Conservation (phyloP, 2,329 filamentous ascomycete species). For the Eutypa lata region DNA sequence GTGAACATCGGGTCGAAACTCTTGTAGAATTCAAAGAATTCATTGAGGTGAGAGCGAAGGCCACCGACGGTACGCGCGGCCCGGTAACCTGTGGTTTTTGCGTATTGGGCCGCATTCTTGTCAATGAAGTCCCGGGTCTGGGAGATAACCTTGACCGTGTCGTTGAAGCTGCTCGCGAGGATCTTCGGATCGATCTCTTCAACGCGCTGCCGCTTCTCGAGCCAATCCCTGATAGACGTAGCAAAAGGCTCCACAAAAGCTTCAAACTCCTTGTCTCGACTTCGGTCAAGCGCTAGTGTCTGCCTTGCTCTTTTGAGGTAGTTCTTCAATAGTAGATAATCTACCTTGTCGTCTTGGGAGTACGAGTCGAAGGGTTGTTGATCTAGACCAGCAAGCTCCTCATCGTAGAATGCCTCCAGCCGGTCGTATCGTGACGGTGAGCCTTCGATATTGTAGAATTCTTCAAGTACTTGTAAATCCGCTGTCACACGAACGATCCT, state of each 20-base stretch:
- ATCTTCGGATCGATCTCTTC: constrained; percentile 39
- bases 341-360: constrained; percentile 43
- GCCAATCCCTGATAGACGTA: constrained; percentile 37
- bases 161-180: constrained; percentile 39
- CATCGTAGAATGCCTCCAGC: constrained; percentile 37
- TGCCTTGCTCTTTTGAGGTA: constrained; percentile 35
- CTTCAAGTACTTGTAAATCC: constrained; percentile 44
- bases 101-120: constrained; percentile 28
- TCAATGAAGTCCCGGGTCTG: constrained; percentile 33
- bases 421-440: constrained; percentile 38
- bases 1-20: constrained; percentile 55
- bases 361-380: constrained; percentile 32
- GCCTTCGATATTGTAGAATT: constrained; percentile 47
- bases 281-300: constrained; percentile 37
- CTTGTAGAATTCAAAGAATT: constrained; percentile 49
- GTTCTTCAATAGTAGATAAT: constrained; percentile 49
- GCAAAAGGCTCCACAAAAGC: constrained; percentile 43
- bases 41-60: constrained; percentile 38
- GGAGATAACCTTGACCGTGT: constrained; percentile 29
- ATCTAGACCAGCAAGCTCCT: constrained; percentile 37
- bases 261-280: constrained; percentile 33
- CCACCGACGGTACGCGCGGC: constrained; percentile 40
- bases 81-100: constrained; percentile 43
- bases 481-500: constrained; percentile 40
- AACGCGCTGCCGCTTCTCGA: constrained; percentile 45